Evolutionary conservation across 73 alveolate species (phyloP).

Genomic region (Effrenium voratum): DNA sequence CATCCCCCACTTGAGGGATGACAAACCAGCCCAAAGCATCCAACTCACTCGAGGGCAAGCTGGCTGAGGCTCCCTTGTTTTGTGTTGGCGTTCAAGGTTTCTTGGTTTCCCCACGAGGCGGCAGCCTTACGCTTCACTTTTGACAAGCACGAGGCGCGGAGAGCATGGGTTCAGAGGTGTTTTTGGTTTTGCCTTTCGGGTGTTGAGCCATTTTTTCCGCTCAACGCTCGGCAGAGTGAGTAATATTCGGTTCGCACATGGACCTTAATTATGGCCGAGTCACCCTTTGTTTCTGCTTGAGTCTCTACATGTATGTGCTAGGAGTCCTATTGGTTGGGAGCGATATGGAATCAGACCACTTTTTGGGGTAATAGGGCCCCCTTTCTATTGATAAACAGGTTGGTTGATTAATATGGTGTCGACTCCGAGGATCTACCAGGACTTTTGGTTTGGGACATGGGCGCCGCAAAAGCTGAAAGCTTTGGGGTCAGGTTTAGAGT

Average conservation of each 20-base stretch:
- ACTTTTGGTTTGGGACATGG: too few species aligned
- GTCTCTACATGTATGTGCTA: too few species aligned
- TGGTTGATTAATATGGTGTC: too few species aligned
- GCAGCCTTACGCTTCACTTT: conserved; percentile 53
- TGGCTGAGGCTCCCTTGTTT: background rate
- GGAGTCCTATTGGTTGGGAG: background rate
- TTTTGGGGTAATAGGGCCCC: too few species aligned
- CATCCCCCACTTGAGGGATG: background rate
- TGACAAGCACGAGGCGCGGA: conserved; percentile 31
- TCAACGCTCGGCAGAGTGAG: background rate
- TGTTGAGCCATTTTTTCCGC: background rate
- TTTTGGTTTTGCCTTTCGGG: background rate
- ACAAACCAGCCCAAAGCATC: background rate
- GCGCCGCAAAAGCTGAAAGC: too few species aligned
- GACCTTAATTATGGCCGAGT: background rate
- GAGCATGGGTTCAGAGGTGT: background rate
- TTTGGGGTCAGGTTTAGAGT: too few species aligned
- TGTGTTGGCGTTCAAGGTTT: background rate
- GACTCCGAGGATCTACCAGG: too few species aligned
- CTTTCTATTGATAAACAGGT: too few species aligned
- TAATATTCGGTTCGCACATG: background rate
- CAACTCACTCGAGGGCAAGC: background rate
- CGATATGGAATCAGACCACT: background rate
- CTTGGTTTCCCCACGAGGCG: background rate
- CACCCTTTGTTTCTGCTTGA: too few species aligned